Evolutionary conservation across 192 early-diverging fungal genomes (phyloP).

Genomic region (Backusella circina): DNA sequence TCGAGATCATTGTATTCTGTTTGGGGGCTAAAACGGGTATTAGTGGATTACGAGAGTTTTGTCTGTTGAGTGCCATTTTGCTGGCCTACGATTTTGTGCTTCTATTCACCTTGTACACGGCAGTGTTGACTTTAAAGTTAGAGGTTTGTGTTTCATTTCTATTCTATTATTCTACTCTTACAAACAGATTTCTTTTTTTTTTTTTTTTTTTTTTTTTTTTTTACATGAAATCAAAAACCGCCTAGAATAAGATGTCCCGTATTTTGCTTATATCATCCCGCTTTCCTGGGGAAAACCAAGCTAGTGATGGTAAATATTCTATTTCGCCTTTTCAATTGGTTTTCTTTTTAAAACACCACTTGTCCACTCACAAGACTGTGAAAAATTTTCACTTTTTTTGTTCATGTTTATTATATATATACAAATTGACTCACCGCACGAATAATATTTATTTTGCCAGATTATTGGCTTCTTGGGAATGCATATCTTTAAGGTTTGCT

Average conservation of each 20-base stretch:
- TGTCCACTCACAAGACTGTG: neutral
- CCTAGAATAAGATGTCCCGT: neutral
- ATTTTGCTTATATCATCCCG: too few relatives aligned
- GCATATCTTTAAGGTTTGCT: constrained; percentile 60
- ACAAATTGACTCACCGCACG: constrained; percentile 47
- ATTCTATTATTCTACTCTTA: too few relatives aligned
- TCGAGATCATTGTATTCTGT: constrained; percentile 79
- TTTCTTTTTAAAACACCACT: constrained; percentile 11
- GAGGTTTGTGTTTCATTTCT: constrained; percentile 46
- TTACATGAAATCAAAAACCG: too few relatives aligned
- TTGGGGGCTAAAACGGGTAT: constrained; percentile 77
- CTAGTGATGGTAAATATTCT: constrained; percentile 39
- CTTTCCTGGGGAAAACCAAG: constrained; percentile 41
- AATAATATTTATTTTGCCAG: constrained; percentile 13
- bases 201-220: neutral
- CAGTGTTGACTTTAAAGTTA: constrained; percentile 86
- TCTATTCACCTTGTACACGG: constrained; percentile 82
- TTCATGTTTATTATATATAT: constrained; percentile 59
- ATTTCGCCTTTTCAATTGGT: constrained; percentile 21
- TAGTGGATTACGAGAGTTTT: constrained; percentile 74
- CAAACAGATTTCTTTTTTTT: constrained; percentile 3
- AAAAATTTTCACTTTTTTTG: constrained; percentile 49
- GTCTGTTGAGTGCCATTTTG: constrained; percentile 74
- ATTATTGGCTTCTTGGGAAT: constrained; percentile 61
- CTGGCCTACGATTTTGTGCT: constrained; percentile 76